These are phyloP conservation scores for Xylariaceae sp. DNA, from an alignment of 2,329 filamentous ascomycete species.

Conservation along the genomic window DNA sequence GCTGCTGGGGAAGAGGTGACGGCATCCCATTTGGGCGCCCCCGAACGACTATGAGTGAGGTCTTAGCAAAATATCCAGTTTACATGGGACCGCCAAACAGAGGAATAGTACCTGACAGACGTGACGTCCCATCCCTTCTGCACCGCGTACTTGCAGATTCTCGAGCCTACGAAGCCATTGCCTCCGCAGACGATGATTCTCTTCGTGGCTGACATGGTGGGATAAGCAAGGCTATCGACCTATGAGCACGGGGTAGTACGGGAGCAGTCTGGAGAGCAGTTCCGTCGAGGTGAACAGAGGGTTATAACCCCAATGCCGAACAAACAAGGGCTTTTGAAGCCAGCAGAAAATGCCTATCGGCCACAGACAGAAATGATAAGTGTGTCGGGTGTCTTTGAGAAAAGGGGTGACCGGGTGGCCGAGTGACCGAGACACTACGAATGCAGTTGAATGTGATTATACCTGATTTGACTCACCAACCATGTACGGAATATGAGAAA, in stretches of 20 bases:
- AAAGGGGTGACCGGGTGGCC: neutral
- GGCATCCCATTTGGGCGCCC: constrained; percentile 77
- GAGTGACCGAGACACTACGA: neutral
- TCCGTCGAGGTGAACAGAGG: neutral
- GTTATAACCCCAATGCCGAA: neutral
- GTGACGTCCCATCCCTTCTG: constrained; percentile 85
- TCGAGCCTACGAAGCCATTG: constrained; percentile 80
- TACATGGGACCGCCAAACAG: neutral
- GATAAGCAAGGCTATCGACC: neutral
- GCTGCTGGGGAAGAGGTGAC: constrained; percentile 66
- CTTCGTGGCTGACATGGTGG: constrained; percentile 56
- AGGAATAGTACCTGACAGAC: constrained; percentile 67
- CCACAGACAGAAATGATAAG: neutral
- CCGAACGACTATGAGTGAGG: constrained; percentile 64
- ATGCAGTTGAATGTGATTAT: neutral
- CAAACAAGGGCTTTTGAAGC: no score
- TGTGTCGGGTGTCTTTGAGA: neutral
- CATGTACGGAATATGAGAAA: no score
- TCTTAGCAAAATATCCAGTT: constrained; percentile 15
- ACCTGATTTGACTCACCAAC: neutral
- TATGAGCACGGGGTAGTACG: neutral
- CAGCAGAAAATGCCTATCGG: neutral
- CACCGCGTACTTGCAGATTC: constrained; percentile 88
- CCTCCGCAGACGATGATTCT: constrained; percentile 87
- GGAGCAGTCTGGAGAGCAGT: neutral